Base-by-base conservation (phyloP, 2,329 filamentous ascomycete genomes). In the Emmonsiellopsis sp. region DNA sequence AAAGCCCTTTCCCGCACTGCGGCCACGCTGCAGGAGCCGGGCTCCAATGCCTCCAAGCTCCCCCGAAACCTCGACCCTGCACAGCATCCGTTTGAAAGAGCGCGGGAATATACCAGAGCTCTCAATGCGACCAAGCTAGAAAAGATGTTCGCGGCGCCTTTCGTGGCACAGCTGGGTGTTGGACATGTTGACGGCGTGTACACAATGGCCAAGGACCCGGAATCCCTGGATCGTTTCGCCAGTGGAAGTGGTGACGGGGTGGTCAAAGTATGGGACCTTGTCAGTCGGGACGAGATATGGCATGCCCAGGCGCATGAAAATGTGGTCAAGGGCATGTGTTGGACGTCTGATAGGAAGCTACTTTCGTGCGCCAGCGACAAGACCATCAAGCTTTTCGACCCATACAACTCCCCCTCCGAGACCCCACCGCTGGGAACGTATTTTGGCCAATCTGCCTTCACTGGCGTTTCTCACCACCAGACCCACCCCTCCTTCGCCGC, bases 101-200 rank as follows among this genome's bases (percentile, higher is more conserved):
- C 91, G 46, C 79, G 90, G 70, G 91, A 95, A 74, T 92, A 90
- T 67, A 89, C 84, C 11, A 75, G 84, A 61, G 85, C 85, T 9
- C 75, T 88, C 57, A 87, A 89, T 81, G 91, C 91, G 30, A 89
- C 90, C 55, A 96, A 96, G 70, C 75, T 96, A 57, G 89, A 95
- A 73, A 86, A 91, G 62, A 92, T 96, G 86, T 95, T 95, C 70
- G 85, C 85, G 32, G 79, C 84, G 51, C 87, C 88, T 3, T 95
- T 95, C 65, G 74, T 98, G 44, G 87, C 81, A 0, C 89, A 96
- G 69, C 82, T 98, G 26, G 92, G 92, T 52, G 79, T 82, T 34
- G 92, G 93, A 16, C 93, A 98, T 72, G 88, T 96, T 53, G 93
- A 98, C 65, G 93, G 93, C 58, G 83, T 87, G 8, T 93, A 92